phyloP scores from a whole-genome alignment of 345 rosid genomes.

The Xanthoceras sorbifolium region DNA sequence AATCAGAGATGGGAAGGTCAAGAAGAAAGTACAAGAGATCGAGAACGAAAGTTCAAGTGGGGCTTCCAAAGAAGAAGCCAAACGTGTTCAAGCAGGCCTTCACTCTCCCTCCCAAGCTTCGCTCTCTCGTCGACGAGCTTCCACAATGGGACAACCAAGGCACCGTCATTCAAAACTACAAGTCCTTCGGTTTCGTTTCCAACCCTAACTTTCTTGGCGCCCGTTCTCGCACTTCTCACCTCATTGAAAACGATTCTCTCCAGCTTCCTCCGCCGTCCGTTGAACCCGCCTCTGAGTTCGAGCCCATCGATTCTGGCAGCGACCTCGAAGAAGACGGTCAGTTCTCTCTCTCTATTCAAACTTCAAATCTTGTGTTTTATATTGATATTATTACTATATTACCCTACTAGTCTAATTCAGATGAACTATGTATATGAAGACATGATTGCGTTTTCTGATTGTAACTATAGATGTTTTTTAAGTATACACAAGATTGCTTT shows the following conservation, averaged over 20 bases:
- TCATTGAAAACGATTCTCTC: constrained; percentile 67
- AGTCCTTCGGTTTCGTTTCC: constrained; percentile 82
- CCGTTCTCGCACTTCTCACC: constrained; percentile 69
- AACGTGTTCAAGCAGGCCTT: constrained; percentile 76
- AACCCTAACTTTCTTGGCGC: constrained; percentile 84
- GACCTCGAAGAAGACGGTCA: constrained; percentile 94
- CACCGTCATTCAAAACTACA: constrained; percentile 82
- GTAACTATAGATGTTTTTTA: not conserved
- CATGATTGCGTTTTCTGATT: not conserved
- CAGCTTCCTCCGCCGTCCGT: constrained; percentile 60
- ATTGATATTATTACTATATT: not conserved
- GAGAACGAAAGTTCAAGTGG: constrained; percentile 73
- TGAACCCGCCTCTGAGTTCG: constrained; percentile 47
- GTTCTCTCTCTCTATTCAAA: not conserved
- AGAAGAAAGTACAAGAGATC: constrained; percentile 86
- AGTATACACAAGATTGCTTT: no score
- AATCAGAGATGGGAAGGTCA: constrained; percentile 78
- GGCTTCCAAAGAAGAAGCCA: constrained; percentile 82
- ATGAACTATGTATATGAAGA: not conserved
- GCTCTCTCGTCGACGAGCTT: constrained; percentile 53
- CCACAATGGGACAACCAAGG: constrained; percentile 81
- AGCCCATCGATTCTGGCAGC: constrained; percentile 69
- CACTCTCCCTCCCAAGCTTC: constrained; percentile 86
- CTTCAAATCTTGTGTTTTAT: not conserved
- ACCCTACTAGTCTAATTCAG: no score